Conservation (phyloP, 495 filamentous ascomycete species). For the Aspergillus wentii region DNA sequence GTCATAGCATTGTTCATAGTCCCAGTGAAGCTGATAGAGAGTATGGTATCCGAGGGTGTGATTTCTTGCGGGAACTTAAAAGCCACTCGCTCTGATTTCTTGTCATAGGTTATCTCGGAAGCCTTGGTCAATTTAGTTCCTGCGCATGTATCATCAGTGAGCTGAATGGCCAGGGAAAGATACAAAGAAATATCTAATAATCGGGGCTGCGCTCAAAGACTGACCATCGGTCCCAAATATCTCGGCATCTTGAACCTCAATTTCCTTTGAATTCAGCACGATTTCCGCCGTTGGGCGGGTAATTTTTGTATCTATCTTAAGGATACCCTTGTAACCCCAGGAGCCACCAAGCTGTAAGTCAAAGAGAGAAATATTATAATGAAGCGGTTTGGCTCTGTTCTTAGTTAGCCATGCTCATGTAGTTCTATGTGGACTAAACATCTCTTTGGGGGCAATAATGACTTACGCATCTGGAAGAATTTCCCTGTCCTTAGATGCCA, state of each 20-base stretch:
- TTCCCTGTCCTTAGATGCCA: conserved; percentile 46
- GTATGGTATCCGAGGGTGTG: conserved; percentile 50
- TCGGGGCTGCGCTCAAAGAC: not conserved
- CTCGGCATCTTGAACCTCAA: conserved; percentile 34
- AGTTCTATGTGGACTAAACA: not conserved
- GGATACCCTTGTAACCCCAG: conserved; percentile 80
- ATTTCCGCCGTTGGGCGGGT: conserved; percentile 62
- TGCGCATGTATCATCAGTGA: conserved; percentile 12
- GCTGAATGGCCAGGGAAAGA: not conserved
- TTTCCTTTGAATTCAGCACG: conserved; percentile 60
- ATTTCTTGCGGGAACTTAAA: conserved; percentile 67
- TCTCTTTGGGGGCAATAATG: too few relatives aligned
- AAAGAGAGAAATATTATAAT: conserved; percentile 79
- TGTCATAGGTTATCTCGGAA: conserved; percentile 68
- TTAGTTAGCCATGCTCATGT: not conserved
- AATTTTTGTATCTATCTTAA: conserved; percentile 60
- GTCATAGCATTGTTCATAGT: conserved; percentile 92
- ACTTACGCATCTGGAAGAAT: conserved; percentile 49
- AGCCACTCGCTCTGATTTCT: conserved; percentile 70
- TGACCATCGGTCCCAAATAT: conserved; percentile 29
- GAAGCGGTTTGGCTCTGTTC: conserved; percentile 69
- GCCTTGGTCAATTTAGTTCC: conserved; percentile 47
- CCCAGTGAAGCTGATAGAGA: conserved; percentile 76
- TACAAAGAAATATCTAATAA: not conserved
- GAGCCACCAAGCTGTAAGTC: conserved; percentile 66